Percentiles rank a stretch among this genome's conserved stretches.
Conservation (phyloP, 768 basidiomycete genomes). For the Lactarius quietus region DNA sequence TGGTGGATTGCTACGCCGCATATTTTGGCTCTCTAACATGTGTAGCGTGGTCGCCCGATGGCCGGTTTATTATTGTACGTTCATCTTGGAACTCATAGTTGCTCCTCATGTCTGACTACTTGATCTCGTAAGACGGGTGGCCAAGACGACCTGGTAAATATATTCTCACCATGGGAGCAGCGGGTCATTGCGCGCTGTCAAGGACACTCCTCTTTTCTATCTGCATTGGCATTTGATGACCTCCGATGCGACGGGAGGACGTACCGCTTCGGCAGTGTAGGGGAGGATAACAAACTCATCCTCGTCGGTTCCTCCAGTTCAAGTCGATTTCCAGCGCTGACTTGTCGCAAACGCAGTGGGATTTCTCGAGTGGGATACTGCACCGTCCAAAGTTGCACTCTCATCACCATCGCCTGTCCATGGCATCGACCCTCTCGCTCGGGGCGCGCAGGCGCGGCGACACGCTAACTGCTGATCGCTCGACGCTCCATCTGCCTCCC, state of each 20-base stretch:
- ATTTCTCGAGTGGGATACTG: slow-evolving; percentile 87
- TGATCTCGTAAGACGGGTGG: slow-evolving; percentile 70
- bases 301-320: slow-evolving; percentile 49
- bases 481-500: slow-evolving; percentile 53
- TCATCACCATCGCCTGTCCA: slow-evolving; percentile 70
- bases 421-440: slow-evolving; percentile 76
- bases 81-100: too few species aligned
- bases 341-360: slow-evolving; percentile 60
- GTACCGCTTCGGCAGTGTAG: slow-evolving; percentile 93
- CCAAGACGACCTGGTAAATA: slow-evolving; percentile 93
- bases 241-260: slow-evolving; percentile 82
- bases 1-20: slow-evolving; percentile 91
- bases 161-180: slow-evolving; percentile 93
- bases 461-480: slow-evolving; percentile 40
- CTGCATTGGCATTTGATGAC: slow-evolving; percentile 87
- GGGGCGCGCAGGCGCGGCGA: slow-evolving; percentile 50
- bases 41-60: slow-evolving; percentile 94
- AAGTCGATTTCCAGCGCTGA: background rate
- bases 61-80: slow-evolving; percentile 80
- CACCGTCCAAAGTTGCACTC: slow-evolving; percentile 77
- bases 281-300: slow-evolving; percentile 94
- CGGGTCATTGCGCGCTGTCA: slow-evolving; percentile 94
- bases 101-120: background rate
- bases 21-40: slow-evolving; percentile 92
- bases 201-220: slow-evolving; percentile 94